A percentile compares a stretch with the other conserved stretches of the same genome.
Evolutionary conservation across 495 filamentous ascomycete genomes (phyloP).

Genomic region (Penicillium psychrofluorescens): DNA sequence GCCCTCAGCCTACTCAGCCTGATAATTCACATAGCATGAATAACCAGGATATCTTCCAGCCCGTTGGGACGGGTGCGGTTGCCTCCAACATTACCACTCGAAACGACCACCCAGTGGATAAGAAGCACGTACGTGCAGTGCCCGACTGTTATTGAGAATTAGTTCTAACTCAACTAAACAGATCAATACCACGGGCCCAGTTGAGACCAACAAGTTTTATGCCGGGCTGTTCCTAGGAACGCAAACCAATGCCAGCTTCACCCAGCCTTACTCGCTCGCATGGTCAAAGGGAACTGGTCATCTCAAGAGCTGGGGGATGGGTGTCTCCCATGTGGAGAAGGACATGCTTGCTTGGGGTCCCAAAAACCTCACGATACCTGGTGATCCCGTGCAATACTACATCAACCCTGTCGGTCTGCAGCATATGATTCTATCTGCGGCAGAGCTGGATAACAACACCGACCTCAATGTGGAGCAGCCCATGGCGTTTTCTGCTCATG

Average conservation of each 20-base stretch:
- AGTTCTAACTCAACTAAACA: constrained; percentile 9
- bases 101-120: constrained; percentile 45
- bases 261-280: constrained; percentile 75
- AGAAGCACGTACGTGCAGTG: constrained; percentile 31
- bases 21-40: constrained; percentile 14
- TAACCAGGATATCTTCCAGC: constrained; percentile 43
- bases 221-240: constrained; percentile 76
- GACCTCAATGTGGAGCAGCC: constrained; percentile 55
- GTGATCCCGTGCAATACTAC: constrained; percentile 60
- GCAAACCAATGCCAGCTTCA: constrained; percentile 65
- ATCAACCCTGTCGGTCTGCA: constrained; percentile 78
- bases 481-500: constrained; percentile 63
- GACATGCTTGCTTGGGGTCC: constrained; percentile 58
- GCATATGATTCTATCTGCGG: constrained; percentile 69
- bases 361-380: constrained; percentile 38
- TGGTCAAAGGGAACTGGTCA: constrained; percentile 68
- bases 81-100: constrained; percentile 44
- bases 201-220: constrained; percentile 89
- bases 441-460: constrained; percentile 56
- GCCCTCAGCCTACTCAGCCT: not conserved
- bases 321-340: constrained; percentile 63
- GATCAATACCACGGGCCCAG: constrained; percentile 41
- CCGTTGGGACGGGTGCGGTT: constrained; percentile 54
- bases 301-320: constrained; percentile 66
- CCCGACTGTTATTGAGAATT: constrained; percentile 8